Base-by-base conservation (phyloP, 1,284 basidiomycete genomes). In the Exobasidium cylindrosporum region DNA sequence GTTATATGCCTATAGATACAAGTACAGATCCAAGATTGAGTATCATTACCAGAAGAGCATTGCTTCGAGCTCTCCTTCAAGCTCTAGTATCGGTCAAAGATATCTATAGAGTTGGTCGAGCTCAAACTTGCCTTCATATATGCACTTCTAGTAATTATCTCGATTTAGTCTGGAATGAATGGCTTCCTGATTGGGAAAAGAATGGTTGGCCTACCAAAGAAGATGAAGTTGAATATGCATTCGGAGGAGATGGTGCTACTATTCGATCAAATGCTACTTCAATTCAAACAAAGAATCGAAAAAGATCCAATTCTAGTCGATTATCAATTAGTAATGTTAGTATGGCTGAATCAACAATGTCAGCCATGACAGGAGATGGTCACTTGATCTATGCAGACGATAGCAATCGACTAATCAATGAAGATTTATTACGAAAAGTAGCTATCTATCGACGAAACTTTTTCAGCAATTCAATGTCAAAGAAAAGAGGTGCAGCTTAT, bases 171-270 rank as follows among this genome's bases (percentile, higher is more conserved):
- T 50, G 47, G 47, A 24, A 26, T 31, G 29, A 50, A 21, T 50
- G 47, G 47, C 14, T 50, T 7, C 47, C 47, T 10, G 47, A 50
- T 14, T 50, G 47, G 47, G 29, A 24, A 24, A 31, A 7, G 21
- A 50, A 50, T 31, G 47, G 47, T 21, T 50, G 47, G 47, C 47
- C 47, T 14, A 21, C 14, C 29, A 7, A 50, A 31, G 47, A 24
- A 23, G 21, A 10, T 7, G 23, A 50, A 31, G 47, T 7, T 7
- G 29, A 50, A 21, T 7, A 14, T 24, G 47, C 10, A 14, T 7
- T 26, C 14, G 24, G 21, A 10, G 24, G 10, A 7, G 47, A 50
- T 21, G 47, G 21, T 10, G 47, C 23, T 26, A 31, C 24, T 31
- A 50, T 24, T 24, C 47, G 47, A 7, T 31, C 23, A 10, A 24